These are phyloP conservation scores for Penicillium desertorum DNA, from an alignment of 495 filamentous ascomycete genomes.

Conservation along the genomic window DNA sequence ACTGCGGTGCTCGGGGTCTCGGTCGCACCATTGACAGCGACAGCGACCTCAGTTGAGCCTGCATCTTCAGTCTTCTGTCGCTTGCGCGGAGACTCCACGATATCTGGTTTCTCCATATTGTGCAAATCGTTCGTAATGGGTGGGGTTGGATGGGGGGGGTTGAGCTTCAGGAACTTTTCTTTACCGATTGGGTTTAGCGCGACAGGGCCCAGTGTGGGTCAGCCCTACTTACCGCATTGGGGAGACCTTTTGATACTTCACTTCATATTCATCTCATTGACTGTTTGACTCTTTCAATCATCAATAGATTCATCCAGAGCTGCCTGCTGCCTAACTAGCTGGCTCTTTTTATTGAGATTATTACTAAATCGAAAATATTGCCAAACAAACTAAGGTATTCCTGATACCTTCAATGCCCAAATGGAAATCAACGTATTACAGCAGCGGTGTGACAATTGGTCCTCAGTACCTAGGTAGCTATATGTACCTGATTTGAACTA, in stretches of 20 bases:
- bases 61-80: slow-evolving; percentile 42
- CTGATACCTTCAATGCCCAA: background rate
- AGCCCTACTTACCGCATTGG: slow-evolving; percentile 27
- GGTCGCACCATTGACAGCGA: slow-evolving; percentile 18
- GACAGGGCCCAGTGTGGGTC: slow-evolving; percentile 13
- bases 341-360: background rate
- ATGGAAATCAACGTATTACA: background rate
- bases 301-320: background rate
- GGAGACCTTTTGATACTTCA: background rate
- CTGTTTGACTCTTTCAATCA: background rate
- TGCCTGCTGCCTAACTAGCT: background rate
- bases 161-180: slow-evolving; percentile 24
- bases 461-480: no score
- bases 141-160: slow-evolving; percentile 5
- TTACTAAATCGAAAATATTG: background rate
- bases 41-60: slow-evolving; percentile 13
- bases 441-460: background rate
- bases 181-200: slow-evolving; percentile 26
- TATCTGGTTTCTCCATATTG: slow-evolving; percentile 44
- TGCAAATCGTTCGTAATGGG: slow-evolving; percentile 8
- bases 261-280: background rate
- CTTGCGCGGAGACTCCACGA: slow-evolving; percentile 46
- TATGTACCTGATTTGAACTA: no score
- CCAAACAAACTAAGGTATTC: background rate
- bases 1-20: slow-evolving; percentile 16